Base-by-base conservation (phyloP, 345 rosid genomes). In the Chamaenerion angustifolium region DNA sequence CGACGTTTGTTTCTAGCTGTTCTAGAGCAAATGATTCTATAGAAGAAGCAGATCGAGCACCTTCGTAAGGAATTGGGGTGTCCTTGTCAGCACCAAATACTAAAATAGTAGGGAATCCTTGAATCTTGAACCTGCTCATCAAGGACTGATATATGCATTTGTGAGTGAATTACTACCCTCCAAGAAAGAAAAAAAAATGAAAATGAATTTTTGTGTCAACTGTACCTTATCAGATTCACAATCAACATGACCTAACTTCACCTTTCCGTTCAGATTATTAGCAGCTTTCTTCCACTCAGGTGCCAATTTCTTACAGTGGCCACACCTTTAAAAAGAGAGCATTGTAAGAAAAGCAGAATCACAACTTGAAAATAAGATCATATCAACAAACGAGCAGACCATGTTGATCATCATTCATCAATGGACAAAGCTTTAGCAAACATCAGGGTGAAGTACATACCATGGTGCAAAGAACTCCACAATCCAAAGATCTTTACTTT, bases 391-490 rank as follows among this genome's bases (percentile, higher is more conserved):
- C 37, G 5, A 8, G 37, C 37, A 31, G 10, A 31, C 37, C 37
- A 31, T 31, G 6, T 40, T 31, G 37, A 8, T 23, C 14, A 31
- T 13, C 35, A 55, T 1, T 23, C 14, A 31, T 13, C 35, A 55
- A 11, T 45, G 49, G 19, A 17, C 12, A 11, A 16, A 55, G 43
- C 2, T 8, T 8, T 21, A 52, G 19, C 25, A 15, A 10, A 1
- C 42, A n/a, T 23, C 42, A 45, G 52, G 13, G 27, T 40, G 43
- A 47, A 21, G 44, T 10, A 57, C 84, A 65, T 76, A 93, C 95
- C 98, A 90, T 57, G 98, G 98, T 52, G 98, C 95, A 42, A 86
- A 86, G 63, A 90, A 86, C 70, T 90, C 98, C 64, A 90, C 86
- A 55, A 90, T 64, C 98, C 98, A 90, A 51, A 86, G 85, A 12